Evolutionary conservation across 73 alveolate genomes (phyloP).

Genomic region (Stentor coeruleus): DNA sequence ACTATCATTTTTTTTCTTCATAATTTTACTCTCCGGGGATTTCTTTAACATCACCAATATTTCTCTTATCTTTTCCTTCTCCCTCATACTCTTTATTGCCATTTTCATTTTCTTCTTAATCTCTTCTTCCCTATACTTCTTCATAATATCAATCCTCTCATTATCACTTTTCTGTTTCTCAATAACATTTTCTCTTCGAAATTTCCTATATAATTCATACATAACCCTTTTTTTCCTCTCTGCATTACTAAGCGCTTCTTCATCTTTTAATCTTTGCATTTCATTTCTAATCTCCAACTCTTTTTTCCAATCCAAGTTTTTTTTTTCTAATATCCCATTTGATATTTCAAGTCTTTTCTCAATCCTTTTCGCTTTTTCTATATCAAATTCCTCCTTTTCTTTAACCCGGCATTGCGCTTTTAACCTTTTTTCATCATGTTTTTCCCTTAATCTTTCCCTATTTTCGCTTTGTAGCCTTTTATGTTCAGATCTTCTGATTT

Average conservation of each 20-base stretch:
- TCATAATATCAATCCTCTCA: slow-evolving; percentile 1
- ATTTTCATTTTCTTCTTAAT: background rate
- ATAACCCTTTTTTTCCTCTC: slow-evolving; percentile 10
- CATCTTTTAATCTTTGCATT: background rate
- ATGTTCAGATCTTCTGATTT: background rate
- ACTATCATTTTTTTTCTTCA: background rate
- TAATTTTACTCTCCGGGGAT: slow-evolving; percentile 1
- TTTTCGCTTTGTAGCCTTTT: background rate
- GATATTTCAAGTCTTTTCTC: slow-evolving; percentile 6
- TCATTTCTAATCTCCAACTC: background rate
- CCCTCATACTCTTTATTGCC: slow-evolving; percentile 16
- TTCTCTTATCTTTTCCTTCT: slow-evolving; percentile 5
- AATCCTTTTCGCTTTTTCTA: background rate
- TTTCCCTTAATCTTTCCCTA: background rate
- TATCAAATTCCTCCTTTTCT: background rate
- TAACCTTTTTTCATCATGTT: background rate
- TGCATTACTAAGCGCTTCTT: background rate
- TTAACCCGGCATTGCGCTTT: background rate
- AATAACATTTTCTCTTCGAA: background rate
- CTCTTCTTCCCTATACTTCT: background rate
- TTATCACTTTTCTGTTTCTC: slow-evolving; percentile 15
- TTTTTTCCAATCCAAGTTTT: background rate
- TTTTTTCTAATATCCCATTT: background rate
- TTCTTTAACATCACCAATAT: background rate
- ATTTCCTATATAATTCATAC: background rate